Base-by-base conservation (phyloP, 75 land plant genomes). In the Adiantum capillusveneris region DNA sequence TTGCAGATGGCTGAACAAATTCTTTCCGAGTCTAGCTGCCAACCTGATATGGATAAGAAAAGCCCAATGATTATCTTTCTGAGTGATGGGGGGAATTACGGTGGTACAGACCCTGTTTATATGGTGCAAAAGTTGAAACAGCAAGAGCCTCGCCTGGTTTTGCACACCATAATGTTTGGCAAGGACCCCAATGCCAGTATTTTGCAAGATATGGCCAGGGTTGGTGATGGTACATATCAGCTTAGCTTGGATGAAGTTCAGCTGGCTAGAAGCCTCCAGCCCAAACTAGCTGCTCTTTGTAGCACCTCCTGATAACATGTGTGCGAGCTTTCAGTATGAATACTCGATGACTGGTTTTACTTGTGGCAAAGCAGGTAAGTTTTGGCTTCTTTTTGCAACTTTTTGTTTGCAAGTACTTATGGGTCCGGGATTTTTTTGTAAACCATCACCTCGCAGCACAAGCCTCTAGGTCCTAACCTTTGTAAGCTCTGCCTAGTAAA, bases 161-260 rank as follows among this genome's bases (percentile, higher is more conserved):
- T 72, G 0, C 75, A 72, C 41, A 72, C 75, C 27, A 66, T 72
- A 39, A 65, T 59, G 75, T 72, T 72, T 54, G 75, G 69, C 0
- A 59, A 0, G 0, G 75, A 72, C 63, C 70, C 48, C 0, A 0
- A 13, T 19, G 51, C 25, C 5, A 11, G 39, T 1, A 34, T 65
- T 25, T 63, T 72, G 36, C 28, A 25, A 13, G 58, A 72, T 14
- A 72, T 72, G 75, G 75, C 64, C 18, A 28, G 27, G 1, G 53
- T 25, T 31, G 74, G 74, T 14, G 43, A 49, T 65, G 74, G 67
- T 2, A 56, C 64, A 16, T 72, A 56, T 46, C 69, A 72, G 29
- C 20, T 48, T 25, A 72, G 64, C 58, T 25, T 66, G 36, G 70
- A 72, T 49, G 69, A 72, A 44, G 50, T 72, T 26, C 64, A 72